phyloP scores from a whole-genome alignment of 2,329 filamentous ascomycete genomes.

The Ophiocordyceps camponoti-floridani region DNA sequence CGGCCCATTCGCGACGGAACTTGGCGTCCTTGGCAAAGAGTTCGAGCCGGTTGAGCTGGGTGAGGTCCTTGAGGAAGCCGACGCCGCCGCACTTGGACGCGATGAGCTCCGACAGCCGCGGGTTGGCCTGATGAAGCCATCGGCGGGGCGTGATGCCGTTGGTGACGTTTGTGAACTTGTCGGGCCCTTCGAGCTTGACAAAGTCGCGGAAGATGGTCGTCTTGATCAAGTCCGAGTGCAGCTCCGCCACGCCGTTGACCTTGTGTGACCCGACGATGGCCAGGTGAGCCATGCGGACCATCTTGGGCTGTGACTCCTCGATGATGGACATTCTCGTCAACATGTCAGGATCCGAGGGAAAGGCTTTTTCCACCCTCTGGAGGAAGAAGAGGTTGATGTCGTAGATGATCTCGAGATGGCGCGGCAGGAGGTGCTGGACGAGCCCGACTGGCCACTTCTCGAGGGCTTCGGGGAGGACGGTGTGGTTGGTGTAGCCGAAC shows the following conservation, averaged over 20 bases:
- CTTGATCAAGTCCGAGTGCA: constrained; percentile 95
- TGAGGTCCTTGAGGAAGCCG: constrained; percentile 81
- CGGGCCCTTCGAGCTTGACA: constrained; percentile 79
- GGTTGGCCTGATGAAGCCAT: constrained; percentile 97
- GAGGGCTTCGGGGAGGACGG: constrained; percentile 84
- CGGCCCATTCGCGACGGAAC: constrained; percentile 87
- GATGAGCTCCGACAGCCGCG: constrained; percentile 78
- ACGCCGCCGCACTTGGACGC: constrained; percentile 71
- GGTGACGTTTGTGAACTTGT: constrained; percentile 98
- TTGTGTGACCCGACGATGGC: constrained; percentile 97
- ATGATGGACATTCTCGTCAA: constrained; percentile 86
- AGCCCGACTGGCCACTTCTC: constrained; percentile 97
- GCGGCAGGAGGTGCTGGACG: constrained; percentile 78
- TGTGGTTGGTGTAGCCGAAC: constrained; percentile 98
- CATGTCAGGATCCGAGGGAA: constrained; percentile 78
- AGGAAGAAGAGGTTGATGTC: constrained; percentile 95
- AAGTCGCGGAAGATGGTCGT: constrained; percentile 99
- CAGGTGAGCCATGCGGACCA: constrained; percentile 92
- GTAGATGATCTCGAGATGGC: constrained; percentile 93
- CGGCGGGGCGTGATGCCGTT: constrained; percentile 92
- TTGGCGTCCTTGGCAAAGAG: constrained; percentile 65
- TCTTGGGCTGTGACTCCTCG: constrained; percentile 90
- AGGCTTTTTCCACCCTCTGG: constrained; percentile 74
- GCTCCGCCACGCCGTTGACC: constrained; percentile 93
- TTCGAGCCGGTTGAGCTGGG: constrained; percentile 71